Percentiles rank a stretch among this genome's conserved stretches.
Conservation (phyloP, 768 basidiomycete genomes). For the Leccinum incarnatum region DNA sequence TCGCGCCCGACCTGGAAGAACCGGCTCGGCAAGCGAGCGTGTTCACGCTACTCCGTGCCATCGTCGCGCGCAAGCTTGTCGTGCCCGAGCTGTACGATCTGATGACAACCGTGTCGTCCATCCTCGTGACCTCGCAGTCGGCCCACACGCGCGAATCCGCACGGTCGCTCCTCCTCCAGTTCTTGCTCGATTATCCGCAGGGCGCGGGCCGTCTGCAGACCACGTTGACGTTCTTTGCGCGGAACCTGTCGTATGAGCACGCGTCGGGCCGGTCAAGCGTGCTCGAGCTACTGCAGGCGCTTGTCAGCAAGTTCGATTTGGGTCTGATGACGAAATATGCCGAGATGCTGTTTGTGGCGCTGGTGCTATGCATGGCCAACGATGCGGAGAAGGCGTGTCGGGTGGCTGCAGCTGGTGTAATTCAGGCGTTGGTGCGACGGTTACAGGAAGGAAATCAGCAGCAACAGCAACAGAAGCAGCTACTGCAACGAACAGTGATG, state of each 20-base stretch:
- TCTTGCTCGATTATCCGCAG: conserved; percentile 96
- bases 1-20: conserved; percentile 90
- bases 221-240: conserved; percentile 88
- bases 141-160: conserved; percentile 88
- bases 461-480: conserved; percentile 46
- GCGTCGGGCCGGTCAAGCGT: conserved; percentile 93
- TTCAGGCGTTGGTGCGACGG: conserved; percentile 71
- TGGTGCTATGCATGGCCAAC: conserved; percentile 92
- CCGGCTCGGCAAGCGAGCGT: conserved; percentile 79
- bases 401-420: conserved; percentile 80
- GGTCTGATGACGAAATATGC: conserved; percentile 73
- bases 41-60: conserved; percentile 86
- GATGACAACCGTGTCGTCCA: conserved; percentile 89
- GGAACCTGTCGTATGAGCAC: conserved; percentile 86
- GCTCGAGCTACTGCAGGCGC: conserved; percentile 84
- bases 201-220: conserved; percentile 86
- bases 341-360: conserved; percentile 85
- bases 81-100: conserved; percentile 96
- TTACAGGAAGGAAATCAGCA: conserved; percentile 59
- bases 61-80: conserved; percentile 87
- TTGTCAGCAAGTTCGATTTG: conserved; percentile 81
- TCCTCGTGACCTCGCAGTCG: conserved; percentile 93
- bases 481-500: conserved; percentile 53
- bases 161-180: conserved; percentile 84
- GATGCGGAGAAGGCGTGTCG: conserved; percentile 89